phyloP scores from a whole-genome alignment of 352 stramenopile species.

The Phytophthora brassicae region DNA sequence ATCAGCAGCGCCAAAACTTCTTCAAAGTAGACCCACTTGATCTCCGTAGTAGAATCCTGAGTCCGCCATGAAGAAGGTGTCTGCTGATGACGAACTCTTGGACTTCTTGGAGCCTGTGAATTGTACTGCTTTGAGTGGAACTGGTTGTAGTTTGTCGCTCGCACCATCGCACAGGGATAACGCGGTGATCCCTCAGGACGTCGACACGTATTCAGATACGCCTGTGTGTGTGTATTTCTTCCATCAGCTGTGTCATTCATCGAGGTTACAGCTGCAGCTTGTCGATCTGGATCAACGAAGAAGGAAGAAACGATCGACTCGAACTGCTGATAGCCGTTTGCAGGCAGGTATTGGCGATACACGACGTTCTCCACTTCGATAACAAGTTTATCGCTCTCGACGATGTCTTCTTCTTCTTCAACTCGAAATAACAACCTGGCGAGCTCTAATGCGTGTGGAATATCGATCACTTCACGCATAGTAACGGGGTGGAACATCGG shows the following conservation, averaged over 20 bases:
- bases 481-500: conserved; percentile 51
- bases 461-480: conserved; percentile 61
- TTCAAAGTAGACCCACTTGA: conserved; percentile 57
- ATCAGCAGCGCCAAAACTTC: conserved; percentile 60
- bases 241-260: neutral
- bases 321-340: conserved; percentile 49
- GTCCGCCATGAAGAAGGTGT: conserved; percentile 1
- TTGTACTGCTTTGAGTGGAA: conserved; percentile 67
- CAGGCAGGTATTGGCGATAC: conserved; percentile 59
- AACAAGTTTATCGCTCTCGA: conserved; percentile 35
- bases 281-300: conserved; percentile 31
- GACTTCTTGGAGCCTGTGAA: conserved; percentile 44
- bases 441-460: conserved; percentile 41
- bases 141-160: conserved; percentile 57
- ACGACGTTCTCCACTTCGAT: conserved; percentile 59
- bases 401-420: conserved; percentile 41
- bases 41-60: neutral
- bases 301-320: conserved; percentile 49
- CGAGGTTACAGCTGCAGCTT: conserved; percentile 7
- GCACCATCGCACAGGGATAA: conserved; percentile 23
- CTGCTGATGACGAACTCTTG: conserved; percentile 39
- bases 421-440: conserved; percentile 56
- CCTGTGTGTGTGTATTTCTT: neutral
- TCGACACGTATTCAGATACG: conserved; percentile 4
- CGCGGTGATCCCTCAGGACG: conserved; percentile 21